Conservation (phyloP, 2,329 filamentous ascomycete genomes). For the Claviceps citrina region DNA sequence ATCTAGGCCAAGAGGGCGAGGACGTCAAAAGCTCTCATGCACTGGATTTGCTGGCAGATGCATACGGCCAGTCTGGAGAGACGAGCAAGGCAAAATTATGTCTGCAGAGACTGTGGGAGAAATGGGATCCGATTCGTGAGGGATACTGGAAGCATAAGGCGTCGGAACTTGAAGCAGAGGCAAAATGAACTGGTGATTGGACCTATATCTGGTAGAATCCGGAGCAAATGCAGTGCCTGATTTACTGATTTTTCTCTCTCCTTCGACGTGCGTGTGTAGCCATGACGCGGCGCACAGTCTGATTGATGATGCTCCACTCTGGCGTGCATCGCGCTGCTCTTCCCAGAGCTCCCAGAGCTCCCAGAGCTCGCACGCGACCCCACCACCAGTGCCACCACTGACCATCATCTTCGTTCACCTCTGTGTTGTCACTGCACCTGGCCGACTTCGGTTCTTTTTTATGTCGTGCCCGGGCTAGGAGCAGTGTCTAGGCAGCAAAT, state of each 20-base stretch:
- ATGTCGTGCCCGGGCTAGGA: neutral
- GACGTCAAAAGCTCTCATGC: constrained; percentile 47
- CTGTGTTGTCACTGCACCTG: constrained; percentile 2
- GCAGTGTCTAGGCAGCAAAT: neutral
- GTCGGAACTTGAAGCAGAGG: constrained; percentile 2
- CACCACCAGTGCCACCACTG: neutral
- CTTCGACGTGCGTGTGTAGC: too few relatives aligned
- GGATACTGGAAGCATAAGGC: constrained; percentile 72
- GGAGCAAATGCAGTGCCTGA: too few relatives aligned
- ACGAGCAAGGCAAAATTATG: constrained; percentile 51
- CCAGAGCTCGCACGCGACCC: neutral
- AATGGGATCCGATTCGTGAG: constrained; percentile 79
- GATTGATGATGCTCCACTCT: too few relatives aligned
- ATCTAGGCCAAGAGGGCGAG: constrained; percentile 31
- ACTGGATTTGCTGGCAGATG: constrained; percentile 57
- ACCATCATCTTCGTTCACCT: neutral
- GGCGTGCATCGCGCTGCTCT: too few relatives aligned
- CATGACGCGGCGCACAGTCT: too few relatives aligned
- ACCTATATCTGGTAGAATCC: too few relatives aligned
- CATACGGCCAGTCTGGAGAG: constrained; percentile 42
- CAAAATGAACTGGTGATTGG: neutral
- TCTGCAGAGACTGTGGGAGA: constrained; percentile 58
- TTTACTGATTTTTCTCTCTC: too few relatives aligned
- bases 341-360: neutral
- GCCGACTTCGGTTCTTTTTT: neutral